Percentiles rank a stretch among this genome's conserved stretches.
Conservation (phyloP, 1,139 yeast genomes). For the Lodderomyces parapsilosis region DNA sequence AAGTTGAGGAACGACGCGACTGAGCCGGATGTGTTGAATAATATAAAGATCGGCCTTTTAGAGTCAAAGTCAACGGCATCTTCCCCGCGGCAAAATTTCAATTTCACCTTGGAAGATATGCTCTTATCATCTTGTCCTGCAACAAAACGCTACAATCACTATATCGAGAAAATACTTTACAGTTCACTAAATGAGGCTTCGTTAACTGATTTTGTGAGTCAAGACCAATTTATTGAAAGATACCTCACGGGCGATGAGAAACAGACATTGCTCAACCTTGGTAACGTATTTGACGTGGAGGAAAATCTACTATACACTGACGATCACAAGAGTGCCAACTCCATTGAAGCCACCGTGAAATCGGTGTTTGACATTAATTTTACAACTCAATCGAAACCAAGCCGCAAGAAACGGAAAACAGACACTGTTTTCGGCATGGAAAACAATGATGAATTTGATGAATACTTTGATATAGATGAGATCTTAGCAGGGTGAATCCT, state of each 20-base stretch:
- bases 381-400: constrained; percentile 16
- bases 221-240: constrained; percentile 27
- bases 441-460: constrained; percentile 21
- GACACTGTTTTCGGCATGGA: constrained; percentile 10
- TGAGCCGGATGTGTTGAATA: constrained; percentile 8
- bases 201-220: constrained; percentile 21
- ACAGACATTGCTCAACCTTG: constrained; percentile 31
- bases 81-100: constrained; percentile 8
- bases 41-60: constrained; percentile 10
- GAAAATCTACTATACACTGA: constrained; percentile 11
- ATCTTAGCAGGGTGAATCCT: constrained; percentile 15
- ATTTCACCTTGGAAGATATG: constrained; percentile 14
- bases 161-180: constrained; percentile 24
- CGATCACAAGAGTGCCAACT: background rate
- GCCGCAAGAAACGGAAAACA: constrained; percentile 13
- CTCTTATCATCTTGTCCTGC: constrained; percentile 32
- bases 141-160: constrained; percentile 24
- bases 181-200: constrained; percentile 26
- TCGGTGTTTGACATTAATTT: constrained; percentile 9
- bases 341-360: constrained; percentile 6
- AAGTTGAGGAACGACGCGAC: constrained; percentile 10
- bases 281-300: constrained; percentile 27
- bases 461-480: constrained; percentile 35
- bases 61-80: constrained; percentile 9
- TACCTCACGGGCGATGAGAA: constrained; percentile 21